Base-by-base conservation (phyloP, 1,284 basidiomycete species). In the Vanrija sp. region DNA sequence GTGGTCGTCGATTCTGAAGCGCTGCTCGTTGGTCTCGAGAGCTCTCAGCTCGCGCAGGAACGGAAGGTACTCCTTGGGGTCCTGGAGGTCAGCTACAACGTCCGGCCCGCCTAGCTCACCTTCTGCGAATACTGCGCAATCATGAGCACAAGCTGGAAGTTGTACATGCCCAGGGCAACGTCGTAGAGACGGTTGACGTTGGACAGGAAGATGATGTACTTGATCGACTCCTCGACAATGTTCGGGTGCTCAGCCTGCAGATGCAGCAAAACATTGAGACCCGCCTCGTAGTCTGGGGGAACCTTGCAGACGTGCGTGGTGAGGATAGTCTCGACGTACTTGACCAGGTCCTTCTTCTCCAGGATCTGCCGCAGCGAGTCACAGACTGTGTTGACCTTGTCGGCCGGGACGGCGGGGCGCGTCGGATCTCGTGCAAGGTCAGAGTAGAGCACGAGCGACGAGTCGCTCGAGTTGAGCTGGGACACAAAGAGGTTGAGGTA, bases 181-280 rank as follows among this genome's bases (percentile, higher is more conserved):
- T 98, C 86, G 78, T 94, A 98, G 3, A 98, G 82, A 60, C 83
- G 83, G 66, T 98, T 86, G 0, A 93, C 91, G 68, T 98, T 92
- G 16, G 92, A 91, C 29, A 99, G 83, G 81, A 98, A 99, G 73
- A 99, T 96, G 73, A 98, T 88, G 69, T 98, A 99, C 73, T 95
- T 97, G 67, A 98, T 89, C 3, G 95, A 95, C 54, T 97, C 93
- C 69, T 98, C 92, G 5, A 96, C 90, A 1, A 91, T 77, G 39
- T 85, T 81, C 0, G 87, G 83, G 61, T 90, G 83, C 9, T 80
- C 80, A 25, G 85, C 90, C 78, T 89, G 86, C 52, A 98, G 78
- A 39, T 82, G 82, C 43, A 91, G 82, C n/a, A 98, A 79, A 9
- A 93, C 79, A 6, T 81, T 77, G 0, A 99, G 81, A 0, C 86